Conservation (phyloP, 2,329 filamentous ascomycete genomes). For the Lachnellula cervina region DNA sequence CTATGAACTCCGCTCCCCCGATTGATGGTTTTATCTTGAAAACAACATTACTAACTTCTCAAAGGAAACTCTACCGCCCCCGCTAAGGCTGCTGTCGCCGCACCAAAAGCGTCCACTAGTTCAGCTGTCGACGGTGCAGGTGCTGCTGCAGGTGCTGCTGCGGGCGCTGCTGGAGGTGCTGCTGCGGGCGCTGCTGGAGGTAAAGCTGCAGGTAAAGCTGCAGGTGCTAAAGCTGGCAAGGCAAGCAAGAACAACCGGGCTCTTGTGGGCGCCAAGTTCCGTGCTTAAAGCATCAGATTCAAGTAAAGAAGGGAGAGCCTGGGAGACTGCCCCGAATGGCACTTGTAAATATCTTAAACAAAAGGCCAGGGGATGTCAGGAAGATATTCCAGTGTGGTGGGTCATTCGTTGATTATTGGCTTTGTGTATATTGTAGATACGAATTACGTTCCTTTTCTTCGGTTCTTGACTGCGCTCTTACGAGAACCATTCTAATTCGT, state of each 20-base stretch:
- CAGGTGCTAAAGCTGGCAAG: neutral
- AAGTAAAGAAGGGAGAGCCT: neutral
- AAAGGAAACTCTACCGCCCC: conserved; percentile 1
- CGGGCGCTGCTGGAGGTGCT: neutral
- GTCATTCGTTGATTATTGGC: neutral
- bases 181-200: neutral
- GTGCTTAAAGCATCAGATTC: conserved; percentile 2
- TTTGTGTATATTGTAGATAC: neutral
- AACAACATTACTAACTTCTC: neutral
- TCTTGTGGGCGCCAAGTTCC: conserved; percentile 8
- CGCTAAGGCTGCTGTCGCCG: neutral
- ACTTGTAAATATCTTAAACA: neutral
- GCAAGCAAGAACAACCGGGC: conserved; percentile 1
- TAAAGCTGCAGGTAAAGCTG: neutral
- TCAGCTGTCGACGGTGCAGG: neutral
- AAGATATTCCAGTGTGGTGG: neutral
- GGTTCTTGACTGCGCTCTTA: no score
- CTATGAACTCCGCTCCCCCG: no score
- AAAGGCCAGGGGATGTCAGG: no score
- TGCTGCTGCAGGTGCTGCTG: neutral
- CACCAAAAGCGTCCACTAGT: neutral
- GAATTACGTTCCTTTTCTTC: neutral
- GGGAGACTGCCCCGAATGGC: neutral
- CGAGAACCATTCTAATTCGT: no score
- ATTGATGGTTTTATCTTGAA: no score